phyloP scores from a whole-genome alignment of 331 rosid genomes.

The Saraca asoca region DNA sequence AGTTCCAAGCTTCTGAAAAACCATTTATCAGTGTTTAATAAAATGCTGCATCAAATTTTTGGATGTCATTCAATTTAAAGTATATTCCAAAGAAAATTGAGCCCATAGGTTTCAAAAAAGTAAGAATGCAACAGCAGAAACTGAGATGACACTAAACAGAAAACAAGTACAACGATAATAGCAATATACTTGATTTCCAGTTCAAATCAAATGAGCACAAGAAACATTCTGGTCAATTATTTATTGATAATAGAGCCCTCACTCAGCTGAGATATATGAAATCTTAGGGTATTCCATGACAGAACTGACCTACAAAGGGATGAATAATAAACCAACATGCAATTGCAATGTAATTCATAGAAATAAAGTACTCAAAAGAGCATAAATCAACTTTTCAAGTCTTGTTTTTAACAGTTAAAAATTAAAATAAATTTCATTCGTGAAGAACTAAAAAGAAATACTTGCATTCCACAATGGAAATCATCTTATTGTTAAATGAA shows the following conservation, averaged over 20 bases:
- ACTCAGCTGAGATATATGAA: no score
- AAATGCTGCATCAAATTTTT: no score
- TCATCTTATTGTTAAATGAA: not conserved
- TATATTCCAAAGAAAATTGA: not conserved
- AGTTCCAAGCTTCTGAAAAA: no score
- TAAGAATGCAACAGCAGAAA: not conserved
- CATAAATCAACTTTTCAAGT: not conserved
- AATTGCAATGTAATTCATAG: not conserved
- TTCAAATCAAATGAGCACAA: not conserved
- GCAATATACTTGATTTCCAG: not conserved
- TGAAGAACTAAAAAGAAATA: not conserved
- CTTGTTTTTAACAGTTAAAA: not conserved
- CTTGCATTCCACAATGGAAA: not conserved
- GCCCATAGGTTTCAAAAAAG: not conserved
- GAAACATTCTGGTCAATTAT: constrained; percentile 1
- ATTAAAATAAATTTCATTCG: not conserved
- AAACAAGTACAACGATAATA: not conserved
- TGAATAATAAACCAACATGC: not conserved
- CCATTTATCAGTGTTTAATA: no score
- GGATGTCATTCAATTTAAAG: not conserved
- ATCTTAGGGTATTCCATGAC: no score
- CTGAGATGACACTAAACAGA: not conserved
- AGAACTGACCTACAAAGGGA: not conserved
- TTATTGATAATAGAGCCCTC: not conserved
- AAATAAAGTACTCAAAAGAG: not conserved